A percentile compares a stretch with the other conserved stretches of the same genome.
These are phyloP conservation scores for Hyaloscypha variabilis DNA, from an alignment of 495 filamentous ascomycete species.

Conservation along the genomic window DNA sequence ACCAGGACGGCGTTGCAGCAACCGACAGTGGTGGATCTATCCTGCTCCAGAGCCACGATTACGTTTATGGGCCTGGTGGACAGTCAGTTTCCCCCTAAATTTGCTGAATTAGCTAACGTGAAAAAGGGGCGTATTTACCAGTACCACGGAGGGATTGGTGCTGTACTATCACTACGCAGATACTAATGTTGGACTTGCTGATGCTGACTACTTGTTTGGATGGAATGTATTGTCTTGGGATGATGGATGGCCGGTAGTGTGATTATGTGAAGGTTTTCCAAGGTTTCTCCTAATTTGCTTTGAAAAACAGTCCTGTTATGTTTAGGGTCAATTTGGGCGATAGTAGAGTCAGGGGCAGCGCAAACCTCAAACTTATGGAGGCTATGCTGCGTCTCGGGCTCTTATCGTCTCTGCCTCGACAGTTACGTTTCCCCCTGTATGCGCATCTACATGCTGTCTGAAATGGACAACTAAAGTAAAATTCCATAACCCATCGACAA, in stretches of 20 bases:
- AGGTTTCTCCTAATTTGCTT: too few species aligned
- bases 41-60: constrained; percentile 62
- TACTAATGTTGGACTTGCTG: constrained; percentile 64
- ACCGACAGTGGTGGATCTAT: constrained; percentile 62
- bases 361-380: too few species aligned
- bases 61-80: constrained; percentile 73
- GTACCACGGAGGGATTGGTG: constrained; percentile 51
- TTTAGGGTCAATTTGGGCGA: too few species aligned
- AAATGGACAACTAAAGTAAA: too few species aligned
- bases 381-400: too few species aligned
- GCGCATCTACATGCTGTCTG: too few species aligned
- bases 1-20: constrained; percentile 59
- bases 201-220: constrained; percentile 67
- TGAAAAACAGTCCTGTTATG: too few species aligned
- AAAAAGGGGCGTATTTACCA: constrained; percentile 49
- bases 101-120: background rate
- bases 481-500: too few species aligned
- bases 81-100: constrained; percentile 42
- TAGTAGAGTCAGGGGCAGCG: too few species aligned
- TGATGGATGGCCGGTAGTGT: constrained; percentile 61
- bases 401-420: too few species aligned
- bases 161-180: constrained; percentile 76
- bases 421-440: too few species aligned
- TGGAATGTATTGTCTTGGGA: constrained; percentile 68
- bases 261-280: too few species aligned